A percentile compares a stretch with the other conserved stretches of the same genome.
Conservation (phyloP, 1,139 yeast genomes). For the Hemisphaericaspora lyxosophila region DNA sequence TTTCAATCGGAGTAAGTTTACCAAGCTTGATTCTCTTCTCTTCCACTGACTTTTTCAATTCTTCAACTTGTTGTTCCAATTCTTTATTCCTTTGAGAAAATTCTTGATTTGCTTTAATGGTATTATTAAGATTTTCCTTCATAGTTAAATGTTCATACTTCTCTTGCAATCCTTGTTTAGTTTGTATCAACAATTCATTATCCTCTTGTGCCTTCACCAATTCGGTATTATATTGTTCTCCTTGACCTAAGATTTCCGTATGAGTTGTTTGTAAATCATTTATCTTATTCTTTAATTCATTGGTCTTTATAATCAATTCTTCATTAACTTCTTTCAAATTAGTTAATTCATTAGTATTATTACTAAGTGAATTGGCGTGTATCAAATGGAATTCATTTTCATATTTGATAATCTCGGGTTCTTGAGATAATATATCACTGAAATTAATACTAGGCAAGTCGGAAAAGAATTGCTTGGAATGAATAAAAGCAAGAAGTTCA, state of each 20-base stretch:
- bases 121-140: constrained; percentile 46
- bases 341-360: constrained; percentile 39
- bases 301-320: constrained; percentile 31
- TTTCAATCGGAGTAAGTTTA: constrained; percentile 10
- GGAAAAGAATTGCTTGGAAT: constrained; percentile 23
- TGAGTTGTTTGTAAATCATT: constrained; percentile 37
- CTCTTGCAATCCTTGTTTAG: constrained; percentile 23
- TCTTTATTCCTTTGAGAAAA: constrained; percentile 39
- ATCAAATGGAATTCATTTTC: constrained; percentile 47
- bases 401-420: constrained; percentile 37
- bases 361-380: constrained; percentile 40
- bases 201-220: constrained; percentile 26
- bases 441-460: constrained; percentile 15
- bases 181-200: constrained; percentile 20
- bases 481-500: constrained; percentile 27
- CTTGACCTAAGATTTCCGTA: constrained; percentile 39
- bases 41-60: constrained; percentile 20
- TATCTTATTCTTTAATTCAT: constrained; percentile 30
- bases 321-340: constrained; percentile 41
- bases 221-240: constrained; percentile 27
- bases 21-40: constrained; percentile 21
- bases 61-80: constrained; percentile 34
- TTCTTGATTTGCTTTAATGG: constrained; percentile 47
- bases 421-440: constrained; percentile 19
- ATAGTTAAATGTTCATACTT: constrained; percentile 41